Conservation (phyloP, 495 filamentous ascomycete species). For the Aspergillus carlsbadensis region DNA sequence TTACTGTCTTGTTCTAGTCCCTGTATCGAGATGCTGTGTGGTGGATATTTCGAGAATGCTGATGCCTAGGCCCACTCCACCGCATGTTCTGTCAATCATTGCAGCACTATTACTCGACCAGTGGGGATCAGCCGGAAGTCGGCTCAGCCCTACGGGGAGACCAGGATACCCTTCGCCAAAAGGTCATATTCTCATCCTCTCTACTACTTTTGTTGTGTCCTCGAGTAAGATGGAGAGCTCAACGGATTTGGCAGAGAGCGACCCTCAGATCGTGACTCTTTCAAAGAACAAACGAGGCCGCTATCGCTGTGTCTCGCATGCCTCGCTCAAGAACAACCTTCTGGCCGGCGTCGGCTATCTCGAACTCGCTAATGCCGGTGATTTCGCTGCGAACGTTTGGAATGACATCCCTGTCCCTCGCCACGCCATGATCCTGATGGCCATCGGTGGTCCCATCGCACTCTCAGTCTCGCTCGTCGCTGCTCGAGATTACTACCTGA, state of each 20-base stretch:
- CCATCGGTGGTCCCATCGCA: conserved; percentile 46
- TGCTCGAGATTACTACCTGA: conserved; percentile 38
- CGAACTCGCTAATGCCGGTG: conserved; percentile 52
- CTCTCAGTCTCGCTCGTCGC: conserved; percentile 45
- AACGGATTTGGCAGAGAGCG: too few species aligned
- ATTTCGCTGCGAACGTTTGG: conserved; percentile 56
- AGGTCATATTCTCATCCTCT: neutral
- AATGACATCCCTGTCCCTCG: conserved; percentile 47
- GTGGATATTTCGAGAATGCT: neutral
- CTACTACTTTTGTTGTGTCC: neutral
- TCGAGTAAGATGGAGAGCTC: too few species aligned
- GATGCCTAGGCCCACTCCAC: neutral
- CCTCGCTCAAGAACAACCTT: conserved; percentile 37
- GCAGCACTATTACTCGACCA: neutral
- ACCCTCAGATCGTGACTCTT: neutral
- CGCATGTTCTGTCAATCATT: neutral
- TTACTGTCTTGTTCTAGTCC: neutral
- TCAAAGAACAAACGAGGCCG: neutral
- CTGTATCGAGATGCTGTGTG: neutral
- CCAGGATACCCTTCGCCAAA: neutral
- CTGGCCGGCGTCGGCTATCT: conserved; percentile 48
- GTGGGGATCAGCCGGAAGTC: neutral
- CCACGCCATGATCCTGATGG: conserved; percentile 48
- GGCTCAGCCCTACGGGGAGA: conserved; percentile 26
- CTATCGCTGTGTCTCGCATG: neutral